These are phyloP conservation scores for Arachnomyces sp. DNA, from an alignment of 2,329 filamentous ascomycete species.

Conservation along the genomic window DNA sequence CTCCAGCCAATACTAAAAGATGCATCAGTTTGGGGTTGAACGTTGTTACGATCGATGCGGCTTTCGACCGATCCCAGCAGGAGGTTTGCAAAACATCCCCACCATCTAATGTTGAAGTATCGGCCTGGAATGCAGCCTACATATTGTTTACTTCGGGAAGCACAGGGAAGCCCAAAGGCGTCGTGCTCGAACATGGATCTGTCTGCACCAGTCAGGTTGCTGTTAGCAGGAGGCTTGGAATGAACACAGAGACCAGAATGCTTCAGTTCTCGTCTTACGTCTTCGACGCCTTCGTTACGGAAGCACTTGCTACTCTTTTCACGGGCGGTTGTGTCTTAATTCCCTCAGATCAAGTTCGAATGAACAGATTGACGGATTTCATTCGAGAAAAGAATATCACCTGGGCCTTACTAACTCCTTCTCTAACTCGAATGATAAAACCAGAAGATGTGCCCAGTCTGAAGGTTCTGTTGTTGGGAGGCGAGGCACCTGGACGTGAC, in stretches of 20 bases:
- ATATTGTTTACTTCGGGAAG: constrained; percentile 54
- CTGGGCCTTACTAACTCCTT: constrained; percentile 51
- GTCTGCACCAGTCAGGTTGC: constrained; percentile 48
- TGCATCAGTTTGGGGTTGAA: too few species aligned
- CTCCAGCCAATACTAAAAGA: too few species aligned
- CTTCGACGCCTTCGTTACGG: constrained; percentile 47
- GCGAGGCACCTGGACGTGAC: constrained; percentile 33
- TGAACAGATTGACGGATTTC: constrained; percentile 43
- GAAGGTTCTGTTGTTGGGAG: constrained; percentile 36
- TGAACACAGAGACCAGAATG: constrained; percentile 48
- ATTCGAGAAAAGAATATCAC: constrained; percentile 46
- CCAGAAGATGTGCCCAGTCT: constrained; percentile 38
- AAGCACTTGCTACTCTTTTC: constrained; percentile 48
- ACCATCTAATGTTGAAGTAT: constrained; percentile 14
- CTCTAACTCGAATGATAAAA: constrained; percentile 44
- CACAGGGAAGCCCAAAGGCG: constrained; percentile 50
- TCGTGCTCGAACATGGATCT: constrained; percentile 55
- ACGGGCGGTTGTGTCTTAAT: constrained; percentile 54
- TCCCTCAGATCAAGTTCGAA: constrained; percentile 44
- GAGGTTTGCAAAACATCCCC: neutral
- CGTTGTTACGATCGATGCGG: too few species aligned
- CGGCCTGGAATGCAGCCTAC: constrained; percentile 38
- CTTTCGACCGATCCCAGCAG: too few species aligned
- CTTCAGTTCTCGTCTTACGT: constrained; percentile 52
- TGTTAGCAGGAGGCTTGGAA: constrained; percentile 43